Percentiles rank a stretch among this genome's conserved stretches.
These are phyloP conservation scores for Sporobolomyces phaffii DNA, from an alignment of 768 basidiomycete species.

Conservation along the genomic window DNA sequence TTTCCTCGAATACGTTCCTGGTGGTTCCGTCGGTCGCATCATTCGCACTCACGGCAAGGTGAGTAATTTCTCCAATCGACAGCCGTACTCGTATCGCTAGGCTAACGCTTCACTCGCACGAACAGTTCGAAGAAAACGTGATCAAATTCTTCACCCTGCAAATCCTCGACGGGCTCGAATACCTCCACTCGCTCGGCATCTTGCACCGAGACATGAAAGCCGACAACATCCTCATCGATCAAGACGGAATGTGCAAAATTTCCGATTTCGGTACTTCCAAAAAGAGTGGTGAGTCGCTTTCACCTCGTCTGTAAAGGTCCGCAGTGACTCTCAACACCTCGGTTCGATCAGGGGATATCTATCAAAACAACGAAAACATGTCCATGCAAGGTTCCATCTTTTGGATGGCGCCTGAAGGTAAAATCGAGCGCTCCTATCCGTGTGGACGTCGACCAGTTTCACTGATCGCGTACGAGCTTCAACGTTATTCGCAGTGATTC, in stretches of 20 bases:
- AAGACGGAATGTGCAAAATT: constrained; percentile 87
- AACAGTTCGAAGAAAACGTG: constrained; percentile 72
- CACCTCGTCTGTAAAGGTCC: too few relatives aligned
- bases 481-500: constrained; percentile 51
- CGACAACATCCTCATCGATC: constrained; percentile 95
- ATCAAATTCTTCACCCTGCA: constrained; percentile 88
- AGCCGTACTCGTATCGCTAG: neutral
- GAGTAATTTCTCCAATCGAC: neutral
- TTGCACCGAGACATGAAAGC: constrained; percentile 95
- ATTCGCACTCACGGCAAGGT: constrained; percentile 76
- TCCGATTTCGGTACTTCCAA: constrained; percentile 99
- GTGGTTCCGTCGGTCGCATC: constrained; percentile 87
- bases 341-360: constrained; percentile 60
- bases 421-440: constrained; percentile 49
- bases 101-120: neutral
- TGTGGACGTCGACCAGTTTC: neutral
- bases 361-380: constrained; percentile 62
- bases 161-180: constrained; percentile 83
- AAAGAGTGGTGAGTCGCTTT: constrained; percentile 53
- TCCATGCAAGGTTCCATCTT: constrained; percentile 96
- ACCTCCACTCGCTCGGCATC: constrained; percentile 84
- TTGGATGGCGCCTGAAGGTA: constrained; percentile 99
- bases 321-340: neutral
- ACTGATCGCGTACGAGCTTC: neutral
- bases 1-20: constrained; percentile 97